These are phyloP conservation scores for Rhodotorula paludigena DNA, from an alignment of 768 basidiomycete species.

Conservation along the genomic window DNA sequence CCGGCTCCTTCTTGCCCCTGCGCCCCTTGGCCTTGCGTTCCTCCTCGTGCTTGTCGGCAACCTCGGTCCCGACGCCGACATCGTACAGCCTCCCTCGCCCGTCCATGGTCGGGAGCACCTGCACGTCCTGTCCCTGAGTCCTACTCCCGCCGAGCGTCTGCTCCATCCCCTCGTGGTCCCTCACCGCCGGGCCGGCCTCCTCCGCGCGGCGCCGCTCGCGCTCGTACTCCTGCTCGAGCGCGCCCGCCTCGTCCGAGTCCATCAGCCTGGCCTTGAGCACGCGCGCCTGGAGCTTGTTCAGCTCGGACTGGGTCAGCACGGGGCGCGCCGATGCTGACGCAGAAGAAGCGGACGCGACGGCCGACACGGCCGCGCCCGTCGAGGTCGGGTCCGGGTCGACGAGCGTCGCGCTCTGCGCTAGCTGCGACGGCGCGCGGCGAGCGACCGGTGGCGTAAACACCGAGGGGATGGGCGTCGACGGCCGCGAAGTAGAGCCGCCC, in stretches of 20 bases:
- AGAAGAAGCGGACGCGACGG: slow-evolving; percentile 53
- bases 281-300: slow-evolving; percentile 88
- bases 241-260: slow-evolving; percentile 67
- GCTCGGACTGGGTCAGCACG: slow-evolving; percentile 51
- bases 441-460: slow-evolving; percentile 69
- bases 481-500: slow-evolving; percentile 36
- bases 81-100: slow-evolving; percentile 81
- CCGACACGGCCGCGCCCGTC: slow-evolving; percentile 53
- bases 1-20: slow-evolving; percentile 68
- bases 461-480: slow-evolving; percentile 74
- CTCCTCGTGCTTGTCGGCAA: slow-evolving; percentile 55
- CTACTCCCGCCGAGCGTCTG: slow-evolving; percentile 31
- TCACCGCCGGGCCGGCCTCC: slow-evolving; percentile 1
- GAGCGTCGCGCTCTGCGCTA: slow-evolving; percentile 31
- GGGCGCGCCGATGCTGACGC: slow-evolving; percentile 36
- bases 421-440: slow-evolving; percentile 15
- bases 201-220: slow-evolving; percentile 49
- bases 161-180: slow-evolving; percentile 14
- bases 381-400: slow-evolving; percentile 40
- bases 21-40: slow-evolving; percentile 57
- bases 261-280: slow-evolving; percentile 86
- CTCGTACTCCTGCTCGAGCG: slow-evolving; percentile 80
- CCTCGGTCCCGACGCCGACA: slow-evolving; percentile 62
- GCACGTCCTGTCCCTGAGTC: slow-evolving; percentile 60
- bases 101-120: slow-evolving; percentile 85